A percentile compares a stretch with the other conserved stretches of the same genome.
These are phyloP conservation scores for Ramularia endophylla DNA, from an alignment of 2,329 filamentous ascomycete species.

Conservation along the genomic window DNA sequence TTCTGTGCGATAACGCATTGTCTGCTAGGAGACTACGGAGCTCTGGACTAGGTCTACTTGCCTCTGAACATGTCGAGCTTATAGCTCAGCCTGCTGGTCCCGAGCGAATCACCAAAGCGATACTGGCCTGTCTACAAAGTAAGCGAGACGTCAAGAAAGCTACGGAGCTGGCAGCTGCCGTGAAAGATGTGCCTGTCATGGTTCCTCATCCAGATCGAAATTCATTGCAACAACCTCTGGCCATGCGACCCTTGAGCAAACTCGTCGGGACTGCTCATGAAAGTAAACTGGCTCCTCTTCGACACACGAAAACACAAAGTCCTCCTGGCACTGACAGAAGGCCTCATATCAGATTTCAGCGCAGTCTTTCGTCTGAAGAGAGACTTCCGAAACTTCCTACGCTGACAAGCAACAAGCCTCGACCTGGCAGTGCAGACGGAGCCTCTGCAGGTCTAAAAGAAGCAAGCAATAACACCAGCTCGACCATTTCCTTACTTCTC, in stretches of 20 bases:
- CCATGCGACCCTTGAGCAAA: not conserved
- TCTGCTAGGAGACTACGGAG: constrained; percentile 19
- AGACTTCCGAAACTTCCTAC: constrained; percentile 17
- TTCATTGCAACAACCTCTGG: not conserved
- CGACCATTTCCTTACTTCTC: constrained; percentile 20
- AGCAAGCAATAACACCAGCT: too few relatives aligned
- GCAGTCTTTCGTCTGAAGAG: constrained; percentile 14
- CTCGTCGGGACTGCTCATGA: too few relatives aligned
- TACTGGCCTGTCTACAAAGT: constrained; percentile 16
- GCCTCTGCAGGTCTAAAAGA: too few relatives aligned
- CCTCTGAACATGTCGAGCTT: constrained; percentile 18
- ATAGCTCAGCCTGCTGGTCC: constrained; percentile 23
- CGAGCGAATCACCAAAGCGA: constrained; percentile 18
- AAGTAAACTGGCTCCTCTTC: too few relatives aligned
- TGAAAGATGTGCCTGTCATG: constrained; percentile 11
- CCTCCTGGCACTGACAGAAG: not conserved
- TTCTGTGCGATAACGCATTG: constrained; percentile 22
- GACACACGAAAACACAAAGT: too few relatives aligned
- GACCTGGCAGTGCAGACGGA: too few relatives aligned
- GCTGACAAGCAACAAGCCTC: constrained; percentile 12
- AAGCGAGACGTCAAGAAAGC: constrained; percentile 4
- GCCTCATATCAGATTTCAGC: constrained; percentile 7
- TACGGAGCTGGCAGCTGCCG: constrained; percentile 8
- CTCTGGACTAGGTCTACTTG: constrained; percentile 15
- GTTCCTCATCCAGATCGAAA: constrained; percentile 6